phyloP scores from a whole-genome alignment of 139 green algal species.

The Micractinium conductrix region DNA sequence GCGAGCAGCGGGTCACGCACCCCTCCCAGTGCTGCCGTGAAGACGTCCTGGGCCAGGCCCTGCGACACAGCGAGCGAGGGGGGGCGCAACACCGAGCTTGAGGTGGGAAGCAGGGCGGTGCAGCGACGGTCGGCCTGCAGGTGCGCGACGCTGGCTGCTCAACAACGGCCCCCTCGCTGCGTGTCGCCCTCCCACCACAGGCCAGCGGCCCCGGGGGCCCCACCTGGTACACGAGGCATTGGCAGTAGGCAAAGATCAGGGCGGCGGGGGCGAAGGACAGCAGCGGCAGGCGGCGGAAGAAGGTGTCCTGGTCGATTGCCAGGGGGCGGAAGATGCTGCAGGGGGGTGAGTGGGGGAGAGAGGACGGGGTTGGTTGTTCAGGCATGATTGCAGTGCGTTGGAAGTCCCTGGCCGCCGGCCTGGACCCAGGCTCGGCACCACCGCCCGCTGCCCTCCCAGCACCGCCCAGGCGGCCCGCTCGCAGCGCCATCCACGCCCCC shows the following conservation, averaged over 20 bases:
- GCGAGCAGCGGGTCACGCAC: constrained; percentile 9
- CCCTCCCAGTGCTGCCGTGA: constrained; percentile 14
- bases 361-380: no score
- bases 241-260: background rate
- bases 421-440: background rate
- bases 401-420: no score
- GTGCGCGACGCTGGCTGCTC: no score
- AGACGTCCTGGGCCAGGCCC: constrained; percentile 28
- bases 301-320: background rate
- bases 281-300: background rate
- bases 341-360: background rate
- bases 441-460: background rate
- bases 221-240: constrained; percentile 2
- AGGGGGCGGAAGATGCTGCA: constrained; percentile 5
- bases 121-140: background rate
- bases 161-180: no score
- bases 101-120: background rate
- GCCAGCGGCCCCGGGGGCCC: background rate
- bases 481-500: no score
- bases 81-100: background rate
- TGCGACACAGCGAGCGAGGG: background rate
- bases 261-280: background rate
- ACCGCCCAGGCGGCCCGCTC: no score
- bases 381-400: no score
- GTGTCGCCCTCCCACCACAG: no score